Evolutionary conservation across 139 green algal genomes (phyloP).

Genomic region (Volvox africanus): DNA sequence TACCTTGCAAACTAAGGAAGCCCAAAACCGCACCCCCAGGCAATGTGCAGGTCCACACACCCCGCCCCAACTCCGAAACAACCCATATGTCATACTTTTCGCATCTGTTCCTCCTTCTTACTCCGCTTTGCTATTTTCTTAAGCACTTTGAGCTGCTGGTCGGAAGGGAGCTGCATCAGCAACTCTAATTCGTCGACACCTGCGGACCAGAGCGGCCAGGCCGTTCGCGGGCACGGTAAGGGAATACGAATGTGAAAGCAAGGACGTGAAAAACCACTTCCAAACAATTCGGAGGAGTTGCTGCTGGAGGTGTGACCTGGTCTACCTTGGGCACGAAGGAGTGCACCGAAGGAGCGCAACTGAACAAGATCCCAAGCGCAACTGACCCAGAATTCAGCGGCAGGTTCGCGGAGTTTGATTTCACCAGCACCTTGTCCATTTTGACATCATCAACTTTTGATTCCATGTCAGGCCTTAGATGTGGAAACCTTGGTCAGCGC

Average conservation of each 20-base stretch:
- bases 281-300: not conserved
- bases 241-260: not conserved
- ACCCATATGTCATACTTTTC: not conserved
- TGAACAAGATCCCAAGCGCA: not conserved
- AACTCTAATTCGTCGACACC: constrained; percentile 25
- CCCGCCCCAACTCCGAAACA: not conserved
- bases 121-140: constrained; percentile 31
- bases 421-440: too few relatives aligned
- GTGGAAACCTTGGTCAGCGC: too few relatives aligned
- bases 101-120: constrained; percentile 46
- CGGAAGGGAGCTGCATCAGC: constrained; percentile 31
- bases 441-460: too few relatives aligned
- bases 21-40: not conserved
- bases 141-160: constrained; percentile 45
- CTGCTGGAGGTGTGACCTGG: too few relatives aligned
- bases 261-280: not conserved
- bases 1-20: not conserved
- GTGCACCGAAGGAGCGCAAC: not conserved
- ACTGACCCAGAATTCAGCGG: too few relatives aligned
- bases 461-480: too few relatives aligned
- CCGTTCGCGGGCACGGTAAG: not conserved
- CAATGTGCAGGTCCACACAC: too few relatives aligned
- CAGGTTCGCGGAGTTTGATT: too few relatives aligned
- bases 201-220: not conserved
- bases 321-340: not conserved